Evolutionary conservation across 2,329 filamentous ascomycete species (phyloP).

Genomic region (Sporothrix curviconia): DNA sequence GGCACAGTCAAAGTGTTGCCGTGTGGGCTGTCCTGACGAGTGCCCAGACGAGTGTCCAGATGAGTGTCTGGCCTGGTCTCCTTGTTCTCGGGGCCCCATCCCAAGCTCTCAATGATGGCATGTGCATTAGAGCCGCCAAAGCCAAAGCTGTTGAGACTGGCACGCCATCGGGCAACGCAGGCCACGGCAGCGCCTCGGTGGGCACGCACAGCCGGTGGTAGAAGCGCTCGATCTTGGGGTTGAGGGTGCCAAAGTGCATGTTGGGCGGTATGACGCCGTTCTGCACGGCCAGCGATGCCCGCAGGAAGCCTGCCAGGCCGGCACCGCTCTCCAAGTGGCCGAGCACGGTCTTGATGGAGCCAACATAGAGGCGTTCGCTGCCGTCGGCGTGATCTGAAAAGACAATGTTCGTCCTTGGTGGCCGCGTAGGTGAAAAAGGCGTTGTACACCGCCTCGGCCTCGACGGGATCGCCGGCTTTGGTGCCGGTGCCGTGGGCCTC

Average conservation of each 20-base stretch:
- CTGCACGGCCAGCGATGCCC: slow-evolving; percentile 36
- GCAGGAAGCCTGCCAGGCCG: slow-evolving; percentile 43
- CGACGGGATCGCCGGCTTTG: slow-evolving; percentile 27
- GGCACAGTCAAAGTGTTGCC: not conserved
- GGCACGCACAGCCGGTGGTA: slow-evolving; percentile 30
- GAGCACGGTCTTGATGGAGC: slow-evolving; percentile 39
- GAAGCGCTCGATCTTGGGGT: slow-evolving; percentile 33
- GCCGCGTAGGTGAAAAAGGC: slow-evolving; percentile 30
- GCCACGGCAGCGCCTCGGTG: slow-evolving; percentile 29
- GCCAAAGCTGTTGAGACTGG: slow-evolving; percentile 40
- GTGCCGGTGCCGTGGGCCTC: slow-evolving; percentile 39
- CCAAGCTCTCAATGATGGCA: slow-evolving; percentile 36
- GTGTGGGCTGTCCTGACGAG: slow-evolving; percentile 14
- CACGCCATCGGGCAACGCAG: slow-evolving; percentile 28
- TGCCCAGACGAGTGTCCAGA: too few species aligned
- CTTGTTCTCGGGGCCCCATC: not conserved
- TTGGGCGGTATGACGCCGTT: slow-evolving; percentile 36
- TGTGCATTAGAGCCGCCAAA: slow-evolving; percentile 41
- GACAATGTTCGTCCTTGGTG: not conserved
- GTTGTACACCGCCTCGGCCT: slow-evolving; percentile 37
- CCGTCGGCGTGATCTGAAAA: not conserved
- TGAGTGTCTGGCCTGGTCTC: too few species aligned
- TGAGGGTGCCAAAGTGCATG: slow-evolving; percentile 35
- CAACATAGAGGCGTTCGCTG: slow-evolving; percentile 28
- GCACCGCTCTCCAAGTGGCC: slow-evolving; percentile 46